Conservation (phyloP, 257 asterid species). For the Thymus quinquecostatus region DNA sequence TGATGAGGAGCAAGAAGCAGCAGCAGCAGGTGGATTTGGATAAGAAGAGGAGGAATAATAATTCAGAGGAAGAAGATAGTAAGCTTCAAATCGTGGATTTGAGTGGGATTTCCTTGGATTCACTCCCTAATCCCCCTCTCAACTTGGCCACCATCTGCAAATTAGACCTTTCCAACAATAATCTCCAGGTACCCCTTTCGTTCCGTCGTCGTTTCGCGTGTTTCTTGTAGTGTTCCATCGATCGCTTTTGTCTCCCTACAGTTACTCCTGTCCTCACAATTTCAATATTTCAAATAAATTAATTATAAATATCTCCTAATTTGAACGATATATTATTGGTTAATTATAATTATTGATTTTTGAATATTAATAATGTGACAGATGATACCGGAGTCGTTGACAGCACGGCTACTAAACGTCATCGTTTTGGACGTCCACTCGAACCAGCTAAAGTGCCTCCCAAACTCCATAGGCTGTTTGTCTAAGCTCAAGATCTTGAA, state of each 20-base stretch:
- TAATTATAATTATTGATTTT: too few relatives aligned
- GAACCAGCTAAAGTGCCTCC: constrained; percentile 75
- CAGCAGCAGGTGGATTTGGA: not conserved
- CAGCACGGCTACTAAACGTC: constrained; percentile 76
- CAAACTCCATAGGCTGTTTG: constrained; percentile 87
- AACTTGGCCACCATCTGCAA: constrained; percentile 66
- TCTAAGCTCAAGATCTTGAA: constrained; percentile 77
- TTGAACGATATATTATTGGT: too few relatives aligned
- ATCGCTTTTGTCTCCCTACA: too few relatives aligned
- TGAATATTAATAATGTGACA: constrained; percentile 29
- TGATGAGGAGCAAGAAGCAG: constrained; percentile 21
- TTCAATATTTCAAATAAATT: too few relatives aligned
- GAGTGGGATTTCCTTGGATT: constrained; percentile 71
- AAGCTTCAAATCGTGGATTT: constrained; percentile 67
- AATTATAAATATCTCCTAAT: too few relatives aligned
- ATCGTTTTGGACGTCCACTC: constrained; percentile 71
- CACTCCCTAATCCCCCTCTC: constrained; percentile 54
- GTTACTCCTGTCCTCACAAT: too few relatives aligned
- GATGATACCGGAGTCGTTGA: constrained; percentile 84
- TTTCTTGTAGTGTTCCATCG: too few relatives aligned
- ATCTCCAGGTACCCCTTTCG: constrained; percentile 63
- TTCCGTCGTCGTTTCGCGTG: too few relatives aligned
- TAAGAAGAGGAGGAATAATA: not conserved
- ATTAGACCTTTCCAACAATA: constrained; percentile 84
- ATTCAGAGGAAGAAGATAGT: constrained; percentile 18